Conservation (phyloP, 768 basidiomycete species). For the Naganishia friedmannii region DNA sequence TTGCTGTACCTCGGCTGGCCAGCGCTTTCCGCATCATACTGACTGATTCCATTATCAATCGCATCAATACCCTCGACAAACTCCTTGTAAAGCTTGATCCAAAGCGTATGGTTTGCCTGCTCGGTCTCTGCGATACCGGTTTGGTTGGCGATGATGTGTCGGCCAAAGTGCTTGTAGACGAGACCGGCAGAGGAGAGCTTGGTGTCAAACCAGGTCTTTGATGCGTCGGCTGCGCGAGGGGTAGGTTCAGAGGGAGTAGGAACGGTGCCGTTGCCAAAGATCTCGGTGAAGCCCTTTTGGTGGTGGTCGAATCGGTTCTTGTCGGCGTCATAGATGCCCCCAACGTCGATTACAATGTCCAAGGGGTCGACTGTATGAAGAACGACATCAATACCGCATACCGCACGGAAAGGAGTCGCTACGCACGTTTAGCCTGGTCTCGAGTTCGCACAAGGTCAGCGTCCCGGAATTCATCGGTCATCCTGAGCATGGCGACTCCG, state of each 20-base stretch:
- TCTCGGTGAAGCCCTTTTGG: slow-evolving; percentile 84
- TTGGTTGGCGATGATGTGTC: slow-evolving; percentile 71
- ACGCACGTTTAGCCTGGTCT: slow-evolving; percentile 49
- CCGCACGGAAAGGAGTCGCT: not conserved
- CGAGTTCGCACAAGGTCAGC: slow-evolving; percentile 61
- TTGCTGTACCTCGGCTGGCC: slow-evolving; percentile 61
- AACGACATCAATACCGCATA: too few species aligned
- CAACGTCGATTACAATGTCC: slow-evolving; percentile 95
- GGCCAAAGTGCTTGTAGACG: slow-evolving; percentile 93
- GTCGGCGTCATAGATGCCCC: slow-evolving; percentile 79
- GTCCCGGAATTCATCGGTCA: slow-evolving; percentile 69
- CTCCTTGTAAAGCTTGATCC: slow-evolving; percentile 87
- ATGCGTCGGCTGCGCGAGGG: slow-evolving; percentile 19
- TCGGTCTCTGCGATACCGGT: slow-evolving; percentile 60
- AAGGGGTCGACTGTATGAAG: slow-evolving; percentile 61
- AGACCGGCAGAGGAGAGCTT: slow-evolving; percentile 91
- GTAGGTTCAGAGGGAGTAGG: slow-evolving; percentile 24
- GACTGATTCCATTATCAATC: slow-evolving; percentile 89
- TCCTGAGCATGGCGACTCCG: slow-evolving; percentile 81
- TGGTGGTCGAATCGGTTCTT: slow-evolving; percentile 89
- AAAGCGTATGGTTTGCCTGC: slow-evolving; percentile 67
- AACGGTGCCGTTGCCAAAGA: slow-evolving; percentile 74
- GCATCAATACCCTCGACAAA: slow-evolving; percentile 83
- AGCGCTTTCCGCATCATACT: slow-evolving; percentile 66
- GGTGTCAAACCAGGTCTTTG: slow-evolving; percentile 55